Conservation (phyloP, 2,329 filamentous ascomycete species). For the Pseudogymnoascus verrucosus region DNA sequence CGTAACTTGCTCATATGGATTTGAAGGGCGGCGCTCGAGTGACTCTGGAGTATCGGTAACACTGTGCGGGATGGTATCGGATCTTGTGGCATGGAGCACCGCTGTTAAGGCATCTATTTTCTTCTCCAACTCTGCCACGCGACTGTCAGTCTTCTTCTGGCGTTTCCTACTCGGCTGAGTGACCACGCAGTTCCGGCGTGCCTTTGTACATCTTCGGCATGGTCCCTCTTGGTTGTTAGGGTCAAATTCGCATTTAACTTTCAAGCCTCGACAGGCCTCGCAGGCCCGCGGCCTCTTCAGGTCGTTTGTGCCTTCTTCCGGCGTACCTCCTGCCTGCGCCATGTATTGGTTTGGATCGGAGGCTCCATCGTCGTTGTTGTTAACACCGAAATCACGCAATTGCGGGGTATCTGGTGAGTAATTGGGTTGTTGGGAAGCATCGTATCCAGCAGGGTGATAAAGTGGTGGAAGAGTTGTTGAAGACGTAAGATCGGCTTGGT, state of each 20-base stretch:
- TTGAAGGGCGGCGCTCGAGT: constrained; percentile 10
- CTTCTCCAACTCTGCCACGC: constrained; percentile 37
- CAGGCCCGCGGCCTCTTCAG: constrained; percentile 32
- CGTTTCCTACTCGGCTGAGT: constrained; percentile 35
- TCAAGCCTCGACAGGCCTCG: constrained; percentile 35
- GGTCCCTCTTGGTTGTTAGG: constrained; percentile 26
- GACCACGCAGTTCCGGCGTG: constrained; percentile 32
- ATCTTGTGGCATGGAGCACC: constrained; percentile 27
- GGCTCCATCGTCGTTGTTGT: constrained; percentile 3
- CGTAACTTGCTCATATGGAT: constrained; percentile 28
- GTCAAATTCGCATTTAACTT: constrained; percentile 34
- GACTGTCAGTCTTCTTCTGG: constrained; percentile 36
- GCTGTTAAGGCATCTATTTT: constrained; percentile 35
- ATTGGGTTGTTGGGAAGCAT: background rate
- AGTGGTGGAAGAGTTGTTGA: constrained; percentile 3
- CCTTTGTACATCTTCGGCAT: constrained; percentile 34
- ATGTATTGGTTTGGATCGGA: constrained; percentile 6
- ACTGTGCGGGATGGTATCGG: constrained; percentile 10
- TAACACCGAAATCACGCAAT: constrained; percentile 2
- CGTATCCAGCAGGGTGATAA: constrained; percentile 4
- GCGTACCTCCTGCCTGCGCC: constrained; percentile 15
- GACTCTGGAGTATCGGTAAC: background rate
- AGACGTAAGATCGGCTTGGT: background rate
- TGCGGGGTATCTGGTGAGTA: constrained; percentile 6
- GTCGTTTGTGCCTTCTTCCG: constrained; percentile 20